phyloP scores from a whole-genome alignment of 2,329 filamentous ascomycete species.

The Blastomyces gilchristii region DNA sequence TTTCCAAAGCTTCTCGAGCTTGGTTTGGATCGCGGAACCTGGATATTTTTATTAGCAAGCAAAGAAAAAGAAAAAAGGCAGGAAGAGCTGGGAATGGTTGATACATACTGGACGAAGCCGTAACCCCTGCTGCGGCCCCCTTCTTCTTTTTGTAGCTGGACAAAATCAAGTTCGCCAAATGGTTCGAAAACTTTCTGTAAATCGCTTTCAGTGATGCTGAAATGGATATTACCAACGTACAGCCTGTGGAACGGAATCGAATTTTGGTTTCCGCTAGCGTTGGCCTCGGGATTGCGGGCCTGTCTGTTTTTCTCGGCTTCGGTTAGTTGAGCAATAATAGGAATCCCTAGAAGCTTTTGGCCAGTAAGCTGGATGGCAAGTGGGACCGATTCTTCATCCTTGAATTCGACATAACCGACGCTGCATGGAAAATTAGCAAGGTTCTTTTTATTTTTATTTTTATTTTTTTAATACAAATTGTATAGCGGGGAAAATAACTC shows the following conservation, averaged over 20 bases:
- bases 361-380: slow-evolving; percentile 95
- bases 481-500: slow-evolving; percentile 30
- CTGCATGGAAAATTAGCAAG: slow-evolving; percentile 41
- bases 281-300: slow-evolving; percentile 72
- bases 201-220: slow-evolving; percentile 95
- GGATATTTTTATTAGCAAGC: slow-evolving; percentile 27
- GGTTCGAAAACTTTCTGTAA: slow-evolving; percentile 94
- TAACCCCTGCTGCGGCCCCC: slow-evolving; percentile 83
- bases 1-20: slow-evolving; percentile 88
- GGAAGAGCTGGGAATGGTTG: slow-evolving; percentile 15
- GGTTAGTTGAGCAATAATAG: slow-evolving; percentile 94
- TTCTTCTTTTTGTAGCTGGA: slow-evolving; percentile 95
- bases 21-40: slow-evolving; percentile 79
- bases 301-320: slow-evolving; percentile 99
- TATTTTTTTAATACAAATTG: not conserved
- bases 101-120: slow-evolving; percentile 91
- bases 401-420: slow-evolving; percentile 99
- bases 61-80: not conserved
- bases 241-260: slow-evolving; percentile 93
- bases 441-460: not conserved
- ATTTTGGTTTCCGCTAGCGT: slow-evolving; percentile 59
- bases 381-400: slow-evolving; percentile 84
- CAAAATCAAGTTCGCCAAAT: slow-evolving; percentile 94
- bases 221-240: slow-evolving; percentile 98
- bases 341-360: slow-evolving; percentile 96